Evolutionary conservation across 805 yeast species (phyloP).

Genomic region (Saccharomycopsis schoenii): DNA sequence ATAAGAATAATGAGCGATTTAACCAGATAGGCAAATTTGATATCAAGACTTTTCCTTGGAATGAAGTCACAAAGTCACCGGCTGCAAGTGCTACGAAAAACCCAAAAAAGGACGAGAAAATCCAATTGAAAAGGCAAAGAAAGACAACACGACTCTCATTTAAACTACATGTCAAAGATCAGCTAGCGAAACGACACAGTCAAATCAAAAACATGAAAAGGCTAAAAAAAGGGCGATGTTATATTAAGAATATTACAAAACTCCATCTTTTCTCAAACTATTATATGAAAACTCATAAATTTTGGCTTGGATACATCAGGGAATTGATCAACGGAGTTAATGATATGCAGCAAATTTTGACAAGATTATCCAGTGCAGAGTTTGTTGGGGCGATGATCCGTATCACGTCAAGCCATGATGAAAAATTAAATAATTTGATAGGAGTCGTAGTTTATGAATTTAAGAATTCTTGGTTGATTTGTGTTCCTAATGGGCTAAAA

Average conservation of each 20-base stretch:
- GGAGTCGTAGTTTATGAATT: constrained; percentile 17
- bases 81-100: not conserved
- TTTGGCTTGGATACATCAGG: constrained; percentile 12
- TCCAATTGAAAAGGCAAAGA: constrained; percentile 1
- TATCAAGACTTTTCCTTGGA: constrained; percentile 1
- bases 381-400: constrained; percentile 13
- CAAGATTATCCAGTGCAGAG: constrained; percentile 15
- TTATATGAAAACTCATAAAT: not conserved
- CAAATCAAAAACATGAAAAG: not conserved
- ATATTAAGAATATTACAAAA: not conserved
- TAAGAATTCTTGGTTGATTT: constrained; percentile 13
- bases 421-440: not conserved
- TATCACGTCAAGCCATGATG: constrained; percentile 3
- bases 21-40: not conserved
- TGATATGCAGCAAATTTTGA: constrained; percentile 5
- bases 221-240: not conserved
- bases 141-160: constrained; percentile 6
- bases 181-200: not conserved
- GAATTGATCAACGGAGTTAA: constrained; percentile 1
- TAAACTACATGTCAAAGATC: constrained; percentile 1
- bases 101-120: not conserved
- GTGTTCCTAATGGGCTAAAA: constrained; percentile 11
- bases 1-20: not conserved
- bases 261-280: not conserved
- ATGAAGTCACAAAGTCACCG: not conserved